Percentiles rank a stretch among this genome's conserved stretches.
phyloP scores from a whole-genome alignment of 2,329 filamentous ascomycete species.

The Lasiodiplodia sp. region DNA sequence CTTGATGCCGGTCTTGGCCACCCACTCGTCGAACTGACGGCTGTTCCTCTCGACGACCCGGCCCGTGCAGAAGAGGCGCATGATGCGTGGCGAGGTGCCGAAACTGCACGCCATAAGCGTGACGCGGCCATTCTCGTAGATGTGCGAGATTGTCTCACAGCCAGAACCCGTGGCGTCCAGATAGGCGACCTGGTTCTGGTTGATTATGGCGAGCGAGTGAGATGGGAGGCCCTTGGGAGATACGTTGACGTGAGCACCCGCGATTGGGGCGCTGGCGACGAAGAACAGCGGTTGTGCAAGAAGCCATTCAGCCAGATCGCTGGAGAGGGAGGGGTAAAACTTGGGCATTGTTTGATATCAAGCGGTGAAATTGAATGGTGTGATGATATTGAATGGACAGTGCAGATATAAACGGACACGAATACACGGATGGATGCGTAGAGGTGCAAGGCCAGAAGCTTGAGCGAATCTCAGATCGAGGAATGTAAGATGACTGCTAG shows the following conservation, averaged over 20 bases:
- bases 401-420: background rate
- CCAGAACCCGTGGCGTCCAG: constrained; percentile 78
- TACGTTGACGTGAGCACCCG: constrained; percentile 75
- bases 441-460: background rate
- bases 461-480: background rate
- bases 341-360: constrained; percentile 59
- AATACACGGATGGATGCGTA: background rate
- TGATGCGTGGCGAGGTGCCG: constrained; percentile 64
- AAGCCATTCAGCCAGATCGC: constrained; percentile 68
- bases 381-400: background rate
- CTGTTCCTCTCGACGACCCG: constrained; percentile 67
- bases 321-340: constrained; percentile 63
- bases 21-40: constrained; percentile 44
- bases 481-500: background rate
- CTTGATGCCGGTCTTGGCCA: constrained; percentile 52
- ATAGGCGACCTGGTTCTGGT: constrained; percentile 69
- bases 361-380: too few relatives aligned
- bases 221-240: constrained; percentile 75
- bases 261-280: constrained; percentile 73
- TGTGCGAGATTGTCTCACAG: constrained; percentile 76
- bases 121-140: constrained; percentile 78
- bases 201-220: constrained; percentile 68
- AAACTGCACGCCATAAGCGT: constrained; percentile 79
- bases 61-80: constrained; percentile 69
- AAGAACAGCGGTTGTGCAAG: constrained; percentile 76